phyloP scores from a whole-genome alignment of 1,284 basidiomycete species.

The Phellopilus nigrolimitatus region DNA sequence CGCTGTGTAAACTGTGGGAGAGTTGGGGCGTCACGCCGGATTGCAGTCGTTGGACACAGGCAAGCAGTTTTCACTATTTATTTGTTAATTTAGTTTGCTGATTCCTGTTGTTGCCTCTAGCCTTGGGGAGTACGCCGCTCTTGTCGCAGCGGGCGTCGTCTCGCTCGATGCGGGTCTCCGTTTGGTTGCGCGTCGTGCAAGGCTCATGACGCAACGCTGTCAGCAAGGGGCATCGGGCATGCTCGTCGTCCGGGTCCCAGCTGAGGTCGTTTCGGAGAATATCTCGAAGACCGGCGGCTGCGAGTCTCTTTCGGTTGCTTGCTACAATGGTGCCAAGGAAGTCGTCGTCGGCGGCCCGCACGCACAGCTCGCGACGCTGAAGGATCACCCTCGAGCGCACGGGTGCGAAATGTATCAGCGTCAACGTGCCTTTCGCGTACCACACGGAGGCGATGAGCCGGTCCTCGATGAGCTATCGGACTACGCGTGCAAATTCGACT shows the following conservation, averaged over 20 bases:
- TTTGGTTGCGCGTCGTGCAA: slow-evolving; percentile 54
- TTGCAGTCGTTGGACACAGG: slow-evolving; percentile 65
- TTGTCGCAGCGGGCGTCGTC: slow-evolving; percentile 54
- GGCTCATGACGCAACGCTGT: slow-evolving; percentile 49
- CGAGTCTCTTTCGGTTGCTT: slow-evolving; percentile 45
- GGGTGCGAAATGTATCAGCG: slow-evolving; percentile 34
- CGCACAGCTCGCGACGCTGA: slow-evolving; percentile 38
- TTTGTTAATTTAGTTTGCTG: slow-evolving; percentile 3
- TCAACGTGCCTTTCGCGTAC: slow-evolving; percentile 57
- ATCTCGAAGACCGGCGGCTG: slow-evolving; percentile 34
- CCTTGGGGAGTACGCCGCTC: slow-evolving; percentile 67
- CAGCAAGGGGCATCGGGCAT: slow-evolving; percentile 45
- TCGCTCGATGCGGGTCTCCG: slow-evolving; percentile 49
- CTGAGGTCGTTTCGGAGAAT: slow-evolving; percentile 32
- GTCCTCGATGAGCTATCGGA: slow-evolving; percentile 43
- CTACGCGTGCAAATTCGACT: slow-evolving; percentile 34
- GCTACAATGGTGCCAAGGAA: slow-evolving; percentile 54
- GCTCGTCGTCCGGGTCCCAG: slow-evolving; percentile 46
- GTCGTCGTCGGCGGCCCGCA: slow-evolving; percentile 55
- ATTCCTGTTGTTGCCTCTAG: slow-evolving; percentile 30
- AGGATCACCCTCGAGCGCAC: slow-evolving; percentile 35
- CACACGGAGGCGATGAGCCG: slow-evolving; percentile 60
- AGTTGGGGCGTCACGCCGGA: slow-evolving; percentile 57
- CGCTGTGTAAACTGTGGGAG: slow-evolving; percentile 54
- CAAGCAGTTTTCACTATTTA: slow-evolving; percentile 27